Conservation (phyloP, 2,329 filamentous ascomycete genomes). For the Neonectria sp. region DNA sequence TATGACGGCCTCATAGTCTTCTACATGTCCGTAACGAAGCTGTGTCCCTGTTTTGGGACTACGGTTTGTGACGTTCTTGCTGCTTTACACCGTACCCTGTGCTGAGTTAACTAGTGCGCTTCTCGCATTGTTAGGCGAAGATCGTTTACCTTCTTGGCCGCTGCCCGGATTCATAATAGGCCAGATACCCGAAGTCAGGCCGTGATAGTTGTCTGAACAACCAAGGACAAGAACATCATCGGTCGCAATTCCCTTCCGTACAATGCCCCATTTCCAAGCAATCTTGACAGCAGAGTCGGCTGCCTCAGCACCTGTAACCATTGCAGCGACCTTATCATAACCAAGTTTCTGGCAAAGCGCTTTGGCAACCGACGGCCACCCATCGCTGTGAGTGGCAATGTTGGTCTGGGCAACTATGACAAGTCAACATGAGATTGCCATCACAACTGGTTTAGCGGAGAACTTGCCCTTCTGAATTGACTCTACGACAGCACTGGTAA, state of each 20-base stretch:
- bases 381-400: neutral
- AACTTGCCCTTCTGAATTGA: too few species aligned
- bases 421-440: too few species aligned
- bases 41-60: conserved; percentile 9
- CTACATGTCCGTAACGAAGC: conserved; percentile 15
- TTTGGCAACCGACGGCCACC: conserved; percentile 23
- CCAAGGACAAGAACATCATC: conserved; percentile 25
- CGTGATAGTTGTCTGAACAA: conserved; percentile 26
- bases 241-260: conserved; percentile 5
- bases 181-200: conserved; percentile 21
- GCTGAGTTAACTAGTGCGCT: too few species aligned
- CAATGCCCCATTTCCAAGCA: conserved; percentile 28
- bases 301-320: conserved; percentile 30
- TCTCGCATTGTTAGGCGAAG: too few species aligned
- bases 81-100: too few species aligned
- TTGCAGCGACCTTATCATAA: conserved; percentile 31
- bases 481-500: too few species aligned
- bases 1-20: conserved; percentile 18
- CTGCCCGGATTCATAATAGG: conserved; percentile 22
- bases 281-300: conserved; percentile 32
- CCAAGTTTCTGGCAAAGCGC: conserved; percentile 24
- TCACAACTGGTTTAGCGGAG: too few species aligned
- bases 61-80: too few species aligned
- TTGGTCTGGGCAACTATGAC: too few species aligned
- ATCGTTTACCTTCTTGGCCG: too few species aligned